Conservation (phyloP, 176 grass and related monocot species). For the Triticum dicoccoides region DNA sequence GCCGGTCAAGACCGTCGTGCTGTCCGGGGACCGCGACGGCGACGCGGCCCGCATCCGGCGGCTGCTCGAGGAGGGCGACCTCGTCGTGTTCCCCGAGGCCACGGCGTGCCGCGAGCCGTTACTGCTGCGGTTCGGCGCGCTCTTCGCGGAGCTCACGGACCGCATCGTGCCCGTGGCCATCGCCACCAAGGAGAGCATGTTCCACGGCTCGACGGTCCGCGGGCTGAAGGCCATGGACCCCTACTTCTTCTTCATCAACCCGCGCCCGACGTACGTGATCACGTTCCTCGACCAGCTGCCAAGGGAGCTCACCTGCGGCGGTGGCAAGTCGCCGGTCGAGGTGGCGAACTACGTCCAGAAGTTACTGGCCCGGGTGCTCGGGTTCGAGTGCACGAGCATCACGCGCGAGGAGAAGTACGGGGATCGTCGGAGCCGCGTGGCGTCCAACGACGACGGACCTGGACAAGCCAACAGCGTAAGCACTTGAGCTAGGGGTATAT, state of each 20-base stretch:
- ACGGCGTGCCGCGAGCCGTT: constrained; percentile 57
- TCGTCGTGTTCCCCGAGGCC: constrained; percentile 65
- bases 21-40: constrained; percentile 25
- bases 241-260: constrained; percentile 87
- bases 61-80: constrained; percentile 51
- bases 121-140: constrained; percentile 47
- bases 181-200: constrained; percentile 50
- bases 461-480: neutral
- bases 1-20: constrained; percentile 34
- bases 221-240: constrained; percentile 49
- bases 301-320: constrained; percentile 45
- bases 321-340: constrained; percentile 56
- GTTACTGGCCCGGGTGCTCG: constrained; percentile 42
- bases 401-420: constrained; percentile 50
- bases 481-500: neutral
- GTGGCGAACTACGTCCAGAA: constrained; percentile 64
- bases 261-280: constrained; percentile 53
- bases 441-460: constrained; percentile 8
- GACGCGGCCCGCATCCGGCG: constrained; percentile 36
- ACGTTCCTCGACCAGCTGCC: constrained; percentile 77
- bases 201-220: constrained; percentile 51
- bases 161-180: constrained; percentile 75
- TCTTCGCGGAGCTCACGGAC: constrained; percentile 61
- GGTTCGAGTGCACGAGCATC: constrained; percentile 57
- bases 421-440: constrained; percentile 37